phyloP scores from a whole-genome alignment of 2,329 filamentous ascomycete genomes.

The Calonectria pteridis region DNA sequence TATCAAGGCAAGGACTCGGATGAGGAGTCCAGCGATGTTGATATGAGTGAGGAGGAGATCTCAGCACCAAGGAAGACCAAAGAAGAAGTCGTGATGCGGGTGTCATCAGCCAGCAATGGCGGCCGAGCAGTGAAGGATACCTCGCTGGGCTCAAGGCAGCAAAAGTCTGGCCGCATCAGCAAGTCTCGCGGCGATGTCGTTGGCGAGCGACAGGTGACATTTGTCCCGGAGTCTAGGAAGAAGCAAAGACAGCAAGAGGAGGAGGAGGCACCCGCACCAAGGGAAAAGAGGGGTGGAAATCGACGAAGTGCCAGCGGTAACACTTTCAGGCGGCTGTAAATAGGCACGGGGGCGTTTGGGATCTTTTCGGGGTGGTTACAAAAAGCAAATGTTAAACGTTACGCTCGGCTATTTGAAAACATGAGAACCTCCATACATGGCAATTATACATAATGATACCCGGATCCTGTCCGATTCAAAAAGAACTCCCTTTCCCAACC shows the following conservation, averaged over 20 bases:
- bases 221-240: constrained; percentile 71
- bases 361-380: constrained; percentile 33
- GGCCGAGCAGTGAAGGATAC: constrained; percentile 68
- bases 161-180: constrained; percentile 61
- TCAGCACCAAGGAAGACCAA: constrained; percentile 41
- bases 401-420: constrained; percentile 38
- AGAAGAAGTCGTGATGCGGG: constrained; percentile 70
- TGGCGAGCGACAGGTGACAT: constrained; percentile 78
- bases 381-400: constrained; percentile 38
- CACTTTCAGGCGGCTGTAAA: constrained; percentile 76
- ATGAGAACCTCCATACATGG: constrained; percentile 39
- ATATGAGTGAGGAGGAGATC: constrained; percentile 47
- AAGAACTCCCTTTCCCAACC: constrained; percentile 24
- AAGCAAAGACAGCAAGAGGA: constrained; percentile 56
- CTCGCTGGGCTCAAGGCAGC: constrained; percentile 67
- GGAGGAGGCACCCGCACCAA: constrained; percentile 46
- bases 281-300: constrained; percentile 52
- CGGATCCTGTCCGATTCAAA: constrained; percentile 44
- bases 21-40: constrained; percentile 59
- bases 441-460: constrained; percentile 48
- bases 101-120: constrained; percentile 76
- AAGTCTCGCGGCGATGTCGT: constrained; percentile 65
- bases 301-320: constrained; percentile 83
- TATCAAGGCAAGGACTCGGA: constrained; percentile 58
- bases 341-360: constrained; percentile 36